Conservation (phyloP, 805 yeast species). For the Groenewaldozyma tartarivorans region DNA sequence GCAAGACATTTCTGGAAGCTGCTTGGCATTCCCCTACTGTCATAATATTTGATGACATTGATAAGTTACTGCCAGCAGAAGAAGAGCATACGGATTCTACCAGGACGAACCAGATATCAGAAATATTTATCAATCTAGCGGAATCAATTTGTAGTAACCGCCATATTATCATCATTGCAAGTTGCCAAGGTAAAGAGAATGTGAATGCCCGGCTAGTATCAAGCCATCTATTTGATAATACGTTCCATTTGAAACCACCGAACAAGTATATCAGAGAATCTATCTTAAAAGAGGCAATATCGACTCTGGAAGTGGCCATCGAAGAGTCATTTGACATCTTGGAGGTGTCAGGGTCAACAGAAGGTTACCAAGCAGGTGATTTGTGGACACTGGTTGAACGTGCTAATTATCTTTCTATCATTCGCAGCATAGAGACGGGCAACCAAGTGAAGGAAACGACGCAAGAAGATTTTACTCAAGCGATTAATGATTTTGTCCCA, state of each 20-base stretch:
- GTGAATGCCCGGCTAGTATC: constrained; percentile 52
- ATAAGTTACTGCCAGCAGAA: constrained; percentile 61
- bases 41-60: constrained; percentile 69
- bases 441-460: constrained; percentile 6
- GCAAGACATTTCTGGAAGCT: constrained; percentile 39
- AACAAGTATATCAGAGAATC: constrained; percentile 48
- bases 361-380: constrained; percentile 84
- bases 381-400: constrained; percentile 63
- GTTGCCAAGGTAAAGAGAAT: constrained; percentile 55
- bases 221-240: constrained; percentile 62
- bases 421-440: constrained; percentile 14
- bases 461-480: constrained; percentile 39
- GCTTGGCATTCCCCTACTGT: constrained; percentile 76
- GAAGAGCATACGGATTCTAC: constrained; percentile 50
- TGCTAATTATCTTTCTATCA: constrained; percentile 28
- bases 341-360: constrained; percentile 59
- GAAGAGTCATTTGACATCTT: constrained; percentile 38
- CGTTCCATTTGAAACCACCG: constrained; percentile 56
- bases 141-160: constrained; percentile 31
- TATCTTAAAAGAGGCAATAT: constrained; percentile 38
- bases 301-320: constrained; percentile 24
- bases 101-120: constrained; percentile 55
- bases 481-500: constrained; percentile 66
- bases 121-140: constrained; percentile 42
- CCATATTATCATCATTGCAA: constrained; percentile 48